Evolutionary conservation across 1,139 yeast species (phyloP).

Genomic region (Yamadazyma triangularis): DNA sequence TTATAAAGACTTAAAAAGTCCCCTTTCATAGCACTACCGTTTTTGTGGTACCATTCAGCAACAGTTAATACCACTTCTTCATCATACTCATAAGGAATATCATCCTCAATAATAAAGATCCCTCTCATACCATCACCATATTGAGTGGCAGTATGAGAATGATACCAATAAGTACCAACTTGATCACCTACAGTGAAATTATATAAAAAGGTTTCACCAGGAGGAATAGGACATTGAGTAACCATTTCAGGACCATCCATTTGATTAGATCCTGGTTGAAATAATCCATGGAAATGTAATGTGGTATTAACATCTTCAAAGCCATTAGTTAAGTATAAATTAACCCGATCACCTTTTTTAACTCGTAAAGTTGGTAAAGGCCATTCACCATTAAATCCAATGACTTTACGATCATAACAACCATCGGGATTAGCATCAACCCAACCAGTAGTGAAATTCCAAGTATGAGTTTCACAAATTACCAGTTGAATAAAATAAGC

Average conservation of each 20-base stretch:
- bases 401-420: conserved; percentile 42
- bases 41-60: conserved; percentile 60
- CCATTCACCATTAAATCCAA: conserved; percentile 70
- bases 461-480: conserved; percentile 44
- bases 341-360: conserved; percentile 58
- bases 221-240: conserved; percentile 74
- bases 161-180: conserved; percentile 78
- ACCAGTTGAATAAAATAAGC: not conserved
- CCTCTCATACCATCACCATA: conserved; percentile 78
- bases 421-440: conserved; percentile 62
- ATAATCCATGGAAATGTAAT: conserved; percentile 73
- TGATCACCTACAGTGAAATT: conserved; percentile 63
- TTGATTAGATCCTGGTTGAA: conserved; percentile 53
- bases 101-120: conserved; percentile 64
- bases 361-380: conserved; percentile 69
- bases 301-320: conserved; percentile 53
- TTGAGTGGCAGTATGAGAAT: conserved; percentile 74
- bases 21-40: conserved; percentile 38
- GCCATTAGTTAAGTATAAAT: conserved; percentile 55
- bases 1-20: conserved; percentile 58
- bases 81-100: conserved; percentile 56
- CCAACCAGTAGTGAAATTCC: conserved; percentile 52
- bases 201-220: conserved; percentile 59
- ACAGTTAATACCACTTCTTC: conserved; percentile 55
- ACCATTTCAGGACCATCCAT: conserved; percentile 81